Evolutionary conservation across 1,139 yeast genomes (phyloP).

Genomic region (Kurtzmaniella quercitrusa): DNA sequence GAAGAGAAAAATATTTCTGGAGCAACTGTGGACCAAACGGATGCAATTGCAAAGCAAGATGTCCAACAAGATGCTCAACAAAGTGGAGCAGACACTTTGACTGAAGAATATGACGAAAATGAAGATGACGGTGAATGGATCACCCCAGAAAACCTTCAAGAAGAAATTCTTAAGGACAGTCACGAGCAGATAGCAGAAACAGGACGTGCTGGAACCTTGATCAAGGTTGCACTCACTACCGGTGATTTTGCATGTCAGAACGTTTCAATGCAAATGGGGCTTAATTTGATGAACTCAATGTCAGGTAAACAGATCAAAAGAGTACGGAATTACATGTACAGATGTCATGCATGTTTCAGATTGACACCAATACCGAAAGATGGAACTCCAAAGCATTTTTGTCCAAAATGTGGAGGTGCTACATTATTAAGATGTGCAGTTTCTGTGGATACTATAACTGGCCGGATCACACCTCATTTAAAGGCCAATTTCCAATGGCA

Average conservation of each 20-base stretch:
- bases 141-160: conserved; percentile 77
- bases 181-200: conserved; percentile 41
- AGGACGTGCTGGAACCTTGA: conserved; percentile 22
- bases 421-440: conserved; percentile 90
- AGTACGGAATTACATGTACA: conserved; percentile 86
- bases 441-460: conserved; percentile 73
- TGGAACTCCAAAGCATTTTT: conserved; percentile 79
- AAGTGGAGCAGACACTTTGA: conserved; percentile 12
- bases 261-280: conserved; percentile 86
- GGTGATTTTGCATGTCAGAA: conserved; percentile 98
- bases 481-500: conserved; percentile 94
- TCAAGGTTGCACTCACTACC: conserved; percentile 80
- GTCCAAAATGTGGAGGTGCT: conserved; percentile 95
- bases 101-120: conserved; percentile 49
- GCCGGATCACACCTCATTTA: conserved; percentile 84
- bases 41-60: conserved; percentile 7
- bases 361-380: conserved; percentile 72
- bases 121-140: conserved; percentile 96
- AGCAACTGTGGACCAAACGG: conserved; percentile 10
- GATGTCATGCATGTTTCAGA: conserved; percentile 96
- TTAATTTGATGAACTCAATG: conserved; percentile 78
- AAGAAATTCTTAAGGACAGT: conserved; percentile 62
- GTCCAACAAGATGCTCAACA: conserved; percentile 4
- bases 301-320: conserved; percentile 83
- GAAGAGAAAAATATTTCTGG: conserved; percentile 9